Conservation (phyloP, 2,329 filamentous ascomycete genomes). For the Xylariaceae sp. region DNA sequence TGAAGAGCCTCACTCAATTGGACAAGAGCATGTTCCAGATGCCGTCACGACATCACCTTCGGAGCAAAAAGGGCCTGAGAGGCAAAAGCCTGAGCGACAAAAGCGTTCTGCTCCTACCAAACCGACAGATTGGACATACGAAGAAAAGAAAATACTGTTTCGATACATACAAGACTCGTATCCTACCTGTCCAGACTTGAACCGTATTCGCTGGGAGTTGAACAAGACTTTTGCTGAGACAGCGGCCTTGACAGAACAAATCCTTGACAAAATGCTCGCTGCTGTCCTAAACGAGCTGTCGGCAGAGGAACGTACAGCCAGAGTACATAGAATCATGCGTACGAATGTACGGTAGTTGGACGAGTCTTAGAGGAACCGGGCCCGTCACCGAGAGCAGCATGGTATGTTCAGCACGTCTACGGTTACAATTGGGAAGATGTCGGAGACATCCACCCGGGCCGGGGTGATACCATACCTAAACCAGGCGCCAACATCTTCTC, state of each 20-base stretch:
- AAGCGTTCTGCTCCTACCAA: conserved; percentile 18
- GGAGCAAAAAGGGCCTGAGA: neutral
- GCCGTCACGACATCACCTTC: conserved; percentile 9
- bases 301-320: conserved; percentile 10
- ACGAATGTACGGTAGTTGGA: neutral
- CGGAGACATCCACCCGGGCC: too few species aligned
- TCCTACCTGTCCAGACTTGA: conserved; percentile 23
- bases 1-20: conserved; percentile 5
- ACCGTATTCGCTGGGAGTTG: conserved; percentile 20
- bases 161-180: conserved; percentile 26
- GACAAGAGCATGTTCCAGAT: conserved; percentile 20
- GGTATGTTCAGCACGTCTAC: too few species aligned
- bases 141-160: conserved; percentile 26
- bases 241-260: conserved; percentile 24
- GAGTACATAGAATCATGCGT: conserved; percentile 13
- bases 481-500: too few species aligned
- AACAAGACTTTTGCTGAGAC: conserved; percentile 25
- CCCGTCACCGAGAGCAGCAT: neutral
- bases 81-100: conserved; percentile 20
- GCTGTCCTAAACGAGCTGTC: conserved; percentile 18
- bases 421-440: too few species aligned
- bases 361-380: neutral
- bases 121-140: conserved; percentile 23
- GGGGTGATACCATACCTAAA: too few species aligned
- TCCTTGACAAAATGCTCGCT: conserved; percentile 26